Percentiles rank a stretch among this genome's conserved stretches.
Evolutionary conservation across 768 basidiomycete genomes (phyloP).

Genomic region (Termitomyces sp.): DNA sequence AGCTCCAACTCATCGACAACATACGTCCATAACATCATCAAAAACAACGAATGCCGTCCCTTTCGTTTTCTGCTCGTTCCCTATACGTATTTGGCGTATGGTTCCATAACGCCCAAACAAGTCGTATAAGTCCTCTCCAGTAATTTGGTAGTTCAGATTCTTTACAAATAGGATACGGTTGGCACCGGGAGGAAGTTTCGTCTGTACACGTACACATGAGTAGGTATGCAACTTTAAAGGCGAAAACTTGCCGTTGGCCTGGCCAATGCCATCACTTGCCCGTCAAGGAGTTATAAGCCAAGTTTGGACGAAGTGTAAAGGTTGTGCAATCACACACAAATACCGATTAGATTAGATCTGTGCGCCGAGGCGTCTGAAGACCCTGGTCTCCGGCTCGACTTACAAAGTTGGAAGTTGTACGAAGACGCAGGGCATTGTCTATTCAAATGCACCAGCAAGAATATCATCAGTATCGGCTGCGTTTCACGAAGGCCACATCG

Average conservation of each 20-base stretch:
- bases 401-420: background rate
- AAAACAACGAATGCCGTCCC: conserved; percentile 97
- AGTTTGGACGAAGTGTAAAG: background rate
- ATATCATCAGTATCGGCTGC: background rate
- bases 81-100: conserved; percentile 92
- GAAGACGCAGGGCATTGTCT: background rate
- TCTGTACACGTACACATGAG: conserved; percentile 29
- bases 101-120: conserved; percentile 96
- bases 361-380: background rate
- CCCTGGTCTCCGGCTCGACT: background rate
- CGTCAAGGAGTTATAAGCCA: background rate
- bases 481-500: background rate
- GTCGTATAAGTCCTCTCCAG: conserved; percentile 93
- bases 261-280: conserved; percentile 51
- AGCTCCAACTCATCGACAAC: conserved; percentile 18
- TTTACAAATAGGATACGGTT: conserved; percentile 92
- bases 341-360: conserved; percentile 11
- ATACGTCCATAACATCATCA: conserved; percentile 93
- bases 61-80: conserved; percentile 86
- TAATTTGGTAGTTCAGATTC: conserved; percentile 89
- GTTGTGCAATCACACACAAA: conserved; percentile 5
- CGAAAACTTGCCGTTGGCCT: conserved; percentile 56
- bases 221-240: background rate
- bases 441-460: background rate
- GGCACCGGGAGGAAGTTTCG: conserved; percentile 87